Base-by-base conservation (phyloP, 306 rosid species). In the Fagus crenata region DNA sequence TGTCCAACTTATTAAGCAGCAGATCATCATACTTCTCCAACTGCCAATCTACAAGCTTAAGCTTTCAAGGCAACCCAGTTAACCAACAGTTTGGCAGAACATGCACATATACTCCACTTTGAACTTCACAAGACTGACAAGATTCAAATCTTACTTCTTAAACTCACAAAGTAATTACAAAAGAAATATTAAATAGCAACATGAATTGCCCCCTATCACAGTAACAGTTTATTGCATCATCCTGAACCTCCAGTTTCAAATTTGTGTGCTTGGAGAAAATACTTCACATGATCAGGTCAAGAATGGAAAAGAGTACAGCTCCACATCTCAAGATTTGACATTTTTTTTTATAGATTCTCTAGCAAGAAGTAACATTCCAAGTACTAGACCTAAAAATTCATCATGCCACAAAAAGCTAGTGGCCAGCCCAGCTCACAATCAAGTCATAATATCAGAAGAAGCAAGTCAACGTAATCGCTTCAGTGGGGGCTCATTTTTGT, bases 231-330 rank as follows among this genome's bases (percentile, higher is more conserved):
- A 39, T 39, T 37, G 9, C 31, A 39, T 15, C 49, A 65, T n/a
- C 70, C 71, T 65, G 5, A 37, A 37, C 71, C 71, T 65, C 69
- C 0, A 2, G 37, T 33, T 63, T 63, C 43, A 63, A 63, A 63
- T 63, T 36, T 35, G 42, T 15, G 15, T 14, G 41, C 17, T 35
- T 63, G 43, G 69, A 63, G 43, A 63, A 18, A 28, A 36, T 32
- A 63, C 11, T 63, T 63, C 3, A 33, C 7, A 35, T 36, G 42
- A 3, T 36, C 69, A 63, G 69, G 11, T 11, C 40, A 35, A 63
- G 69, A 63, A 63, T 63, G 14, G 69, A 63, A 5, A 13, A 35
- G 11, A 6, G n/a, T 63, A 63, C 36, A 36, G 41, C 18, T 36
- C 69, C 37, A 65, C 37, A 28, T 65, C 49, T 58, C 28, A 39